Evolutionary conservation across 768 basidiomycete genomes (phyloP).

Genomic region (Serendipita vermifera): DNA sequence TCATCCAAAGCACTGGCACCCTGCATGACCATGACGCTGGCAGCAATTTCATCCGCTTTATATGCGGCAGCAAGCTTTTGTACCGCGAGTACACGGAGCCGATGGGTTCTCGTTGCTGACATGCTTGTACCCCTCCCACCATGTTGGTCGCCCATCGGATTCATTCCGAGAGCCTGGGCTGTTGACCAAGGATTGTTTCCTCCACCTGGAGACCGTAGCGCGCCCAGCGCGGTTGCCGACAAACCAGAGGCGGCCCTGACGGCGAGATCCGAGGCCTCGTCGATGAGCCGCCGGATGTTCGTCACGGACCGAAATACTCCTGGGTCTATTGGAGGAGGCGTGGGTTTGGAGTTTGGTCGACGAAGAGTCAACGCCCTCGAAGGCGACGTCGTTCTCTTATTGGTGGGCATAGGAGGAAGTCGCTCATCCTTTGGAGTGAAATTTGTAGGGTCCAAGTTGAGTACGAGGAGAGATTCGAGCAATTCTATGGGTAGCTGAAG

Average conservation of each 20-base stretch:
- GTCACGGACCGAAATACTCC: slow-evolving; percentile 71
- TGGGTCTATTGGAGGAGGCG: slow-evolving; percentile 80
- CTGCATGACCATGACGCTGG: slow-evolving; percentile 92
- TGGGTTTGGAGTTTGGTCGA: slow-evolving; percentile 46
- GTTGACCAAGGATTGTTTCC: slow-evolving; percentile 45
- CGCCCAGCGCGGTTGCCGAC: slow-evolving; percentile 57
- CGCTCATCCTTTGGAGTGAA: slow-evolving; percentile 35
- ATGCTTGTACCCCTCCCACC: slow-evolving; percentile 62
- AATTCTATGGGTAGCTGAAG: slow-evolving; percentile 78
- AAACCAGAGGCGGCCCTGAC: slow-evolving; percentile 79
- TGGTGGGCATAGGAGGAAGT: slow-evolving; percentile 25
- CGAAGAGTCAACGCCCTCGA: slow-evolving; percentile 30
- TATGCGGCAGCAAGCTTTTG: slow-evolving; percentile 81
- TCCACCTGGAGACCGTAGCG: slow-evolving; percentile 31
- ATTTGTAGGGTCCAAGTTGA: slow-evolving; percentile 66
- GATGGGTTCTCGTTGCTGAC: slow-evolving; percentile 74
- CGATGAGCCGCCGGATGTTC: slow-evolving; percentile 66
- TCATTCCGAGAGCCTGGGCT: slow-evolving; percentile 51
- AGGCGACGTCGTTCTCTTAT: slow-evolving; percentile 15
- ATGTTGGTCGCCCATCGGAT: slow-evolving; percentile 36
- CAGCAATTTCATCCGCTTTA: slow-evolving; percentile 78
- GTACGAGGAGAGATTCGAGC: slow-evolving; percentile 62
- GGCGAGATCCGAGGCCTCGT: slow-evolving; percentile 79
- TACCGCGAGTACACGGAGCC: slow-evolving; percentile 67
- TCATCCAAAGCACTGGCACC: slow-evolving; percentile 87